These are phyloP conservation scores for Coemansia sp. DNA, from an alignment of 192 early-diverging fungal species.

Conservation along the genomic window DNA sequence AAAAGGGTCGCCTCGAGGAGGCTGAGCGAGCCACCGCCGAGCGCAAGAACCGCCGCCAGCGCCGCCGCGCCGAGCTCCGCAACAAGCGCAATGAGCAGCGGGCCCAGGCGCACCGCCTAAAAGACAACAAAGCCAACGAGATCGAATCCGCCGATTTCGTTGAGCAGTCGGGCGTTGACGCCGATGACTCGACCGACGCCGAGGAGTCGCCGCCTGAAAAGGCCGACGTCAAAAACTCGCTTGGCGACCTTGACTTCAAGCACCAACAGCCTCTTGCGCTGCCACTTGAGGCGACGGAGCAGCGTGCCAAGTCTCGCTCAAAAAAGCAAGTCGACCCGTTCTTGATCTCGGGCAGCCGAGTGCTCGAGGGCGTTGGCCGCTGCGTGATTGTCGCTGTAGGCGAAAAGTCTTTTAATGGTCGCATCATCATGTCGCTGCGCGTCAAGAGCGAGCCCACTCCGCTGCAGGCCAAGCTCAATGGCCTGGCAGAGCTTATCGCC, in stretches of 20 bases:
- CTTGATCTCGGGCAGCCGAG: constrained; percentile 91
- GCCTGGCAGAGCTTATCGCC: constrained; percentile 89
- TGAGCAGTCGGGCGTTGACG: constrained; percentile 36
- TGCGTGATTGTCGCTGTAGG: constrained; percentile 90
- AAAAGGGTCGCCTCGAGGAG: constrained; percentile 70
- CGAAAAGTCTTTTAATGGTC: constrained; percentile 85
- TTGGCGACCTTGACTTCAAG: not conserved
- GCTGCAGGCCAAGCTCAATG: constrained; percentile 88
- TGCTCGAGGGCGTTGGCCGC: constrained; percentile 85
- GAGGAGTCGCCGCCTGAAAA: constrained; percentile 14
- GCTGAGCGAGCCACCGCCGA: constrained; percentile 28
- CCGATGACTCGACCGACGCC: constrained; percentile 52
- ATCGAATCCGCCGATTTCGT: constrained; percentile 26
- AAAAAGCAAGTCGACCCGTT: constrained; percentile 70
- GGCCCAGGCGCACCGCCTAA: constrained; percentile 15
- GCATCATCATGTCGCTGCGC: constrained; percentile 85
- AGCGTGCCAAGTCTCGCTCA: constrained; percentile 27
- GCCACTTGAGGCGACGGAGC: not conserved
- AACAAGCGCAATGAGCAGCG: constrained; percentile 52
- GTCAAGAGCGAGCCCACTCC: constrained; percentile 89
- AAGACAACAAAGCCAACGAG: constrained; percentile 21
- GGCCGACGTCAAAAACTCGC: not conserved
- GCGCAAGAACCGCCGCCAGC: constrained; percentile 41
- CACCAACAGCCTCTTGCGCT: constrained; percentile 5
- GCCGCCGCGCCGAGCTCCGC: constrained; percentile 49